Evolutionary conservation across 2,329 filamentous ascomycete genomes (phyloP).

Genomic region (Nemania sp.): DNA sequence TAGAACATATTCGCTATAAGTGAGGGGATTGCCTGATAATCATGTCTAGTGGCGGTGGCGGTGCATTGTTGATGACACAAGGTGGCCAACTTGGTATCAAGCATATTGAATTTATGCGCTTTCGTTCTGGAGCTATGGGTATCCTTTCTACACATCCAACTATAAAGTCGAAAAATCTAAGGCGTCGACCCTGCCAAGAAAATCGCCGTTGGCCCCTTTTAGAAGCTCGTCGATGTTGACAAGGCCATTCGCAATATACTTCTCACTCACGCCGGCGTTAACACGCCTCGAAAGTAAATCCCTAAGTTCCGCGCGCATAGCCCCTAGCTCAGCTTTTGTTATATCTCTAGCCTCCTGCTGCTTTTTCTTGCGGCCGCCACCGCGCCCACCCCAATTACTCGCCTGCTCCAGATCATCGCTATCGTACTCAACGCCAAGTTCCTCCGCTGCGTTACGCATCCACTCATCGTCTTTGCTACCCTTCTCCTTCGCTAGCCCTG

Average conservation of each 20-base stretch:
- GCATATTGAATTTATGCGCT: neutral
- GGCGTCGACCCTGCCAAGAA: conserved; percentile 67
- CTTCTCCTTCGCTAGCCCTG: conserved; percentile 87
- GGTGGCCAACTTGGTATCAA: neutral
- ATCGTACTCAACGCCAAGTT: conserved; percentile 94
- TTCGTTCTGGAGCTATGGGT: neutral
- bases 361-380: conserved; percentile 78
- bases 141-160: neutral
- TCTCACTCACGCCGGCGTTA: conserved; percentile 88
- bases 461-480: conserved; percentile 85
- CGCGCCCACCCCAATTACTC: conserved; percentile 73
- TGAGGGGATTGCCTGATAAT: too few relatives aligned
- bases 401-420: conserved; percentile 82
- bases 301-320: conserved; percentile 77
- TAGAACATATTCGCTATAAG: too few relatives aligned
- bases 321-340: conserved; percentile 79
- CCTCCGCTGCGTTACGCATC: conserved; percentile 86
- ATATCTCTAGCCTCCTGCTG: conserved; percentile 76
- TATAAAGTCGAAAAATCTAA: conserved; percentile 55
- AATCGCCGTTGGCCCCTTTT: conserved; percentile 73
- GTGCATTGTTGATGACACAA: too few relatives aligned
- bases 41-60: too few relatives aligned
- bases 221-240: conserved; percentile 83
- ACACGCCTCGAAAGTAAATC: conserved; percentile 77
- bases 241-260: conserved; percentile 84